These are phyloP conservation scores for Botrytis galanthina DNA, from an alignment of 2,329 filamentous ascomycete genomes.

Conservation along the genomic window DNA sequence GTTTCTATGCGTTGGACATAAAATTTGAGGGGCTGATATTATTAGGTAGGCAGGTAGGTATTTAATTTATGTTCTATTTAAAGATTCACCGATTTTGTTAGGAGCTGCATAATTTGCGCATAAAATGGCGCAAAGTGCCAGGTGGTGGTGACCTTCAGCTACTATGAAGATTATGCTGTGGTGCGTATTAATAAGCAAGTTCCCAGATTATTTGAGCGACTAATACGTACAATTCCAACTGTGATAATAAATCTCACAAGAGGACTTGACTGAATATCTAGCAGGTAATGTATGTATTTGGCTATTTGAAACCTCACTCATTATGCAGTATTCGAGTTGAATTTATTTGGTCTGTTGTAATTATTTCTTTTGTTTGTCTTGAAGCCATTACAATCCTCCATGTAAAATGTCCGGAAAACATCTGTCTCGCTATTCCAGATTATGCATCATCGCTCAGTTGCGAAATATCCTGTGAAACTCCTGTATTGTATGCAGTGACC, in stretches of 20 bases:
- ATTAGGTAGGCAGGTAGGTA: background rate
- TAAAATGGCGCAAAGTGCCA: constrained; percentile 5
- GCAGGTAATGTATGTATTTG: background rate
- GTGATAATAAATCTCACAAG: background rate
- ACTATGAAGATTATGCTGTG: background rate
- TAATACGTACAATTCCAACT: background rate
- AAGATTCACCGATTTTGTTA: background rate
- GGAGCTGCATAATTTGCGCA: constrained; percentile 11
- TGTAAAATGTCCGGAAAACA: background rate
- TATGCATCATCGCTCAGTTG: background rate
- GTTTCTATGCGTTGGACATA: constrained; percentile 21
- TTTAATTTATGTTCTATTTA: constrained; percentile 4
- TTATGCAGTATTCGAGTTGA: background rate
- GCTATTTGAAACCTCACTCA: background rate
- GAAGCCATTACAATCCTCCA: background rate
- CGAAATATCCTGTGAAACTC: background rate
- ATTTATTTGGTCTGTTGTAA: background rate
- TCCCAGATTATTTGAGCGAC: background rate
- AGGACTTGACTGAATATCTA: background rate
- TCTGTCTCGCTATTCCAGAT: background rate
- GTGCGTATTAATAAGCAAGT: background rate
- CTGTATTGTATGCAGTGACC: background rate
- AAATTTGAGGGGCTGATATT: constrained; percentile 6
- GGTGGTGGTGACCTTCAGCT: background rate
- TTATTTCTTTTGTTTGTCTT: background rate